A percentile compares a stretch with the other conserved stretches of the same genome.
phyloP scores from a whole-genome alignment of 495 filamentous ascomycete species.

The Aspergillus homomorphus region DNA sequence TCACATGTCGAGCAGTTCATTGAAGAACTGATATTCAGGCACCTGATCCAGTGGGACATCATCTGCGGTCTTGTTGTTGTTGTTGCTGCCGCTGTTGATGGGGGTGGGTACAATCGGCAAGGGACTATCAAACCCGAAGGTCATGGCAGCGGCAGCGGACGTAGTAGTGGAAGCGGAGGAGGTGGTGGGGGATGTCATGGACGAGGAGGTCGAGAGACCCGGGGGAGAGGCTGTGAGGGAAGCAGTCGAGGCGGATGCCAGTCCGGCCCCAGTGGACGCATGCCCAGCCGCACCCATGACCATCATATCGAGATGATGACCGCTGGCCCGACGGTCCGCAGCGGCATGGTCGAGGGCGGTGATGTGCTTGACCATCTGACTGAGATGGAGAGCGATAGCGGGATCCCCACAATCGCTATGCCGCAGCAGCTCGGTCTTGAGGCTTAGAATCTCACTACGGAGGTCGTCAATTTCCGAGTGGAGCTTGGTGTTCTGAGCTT shows the following conservation, averaged over 20 bases:
- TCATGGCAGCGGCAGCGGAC: conserved; percentile 6
- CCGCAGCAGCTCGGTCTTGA: conserved; percentile 57
- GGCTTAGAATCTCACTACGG: conserved; percentile 42
- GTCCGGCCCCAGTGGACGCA: too few relatives aligned
- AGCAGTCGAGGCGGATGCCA: too few relatives aligned
- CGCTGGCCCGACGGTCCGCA: background rate
- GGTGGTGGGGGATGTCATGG: background rate
- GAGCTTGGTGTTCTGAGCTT: conserved; percentile 63
- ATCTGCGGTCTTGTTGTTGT: background rate
- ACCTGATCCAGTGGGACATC: background rate
- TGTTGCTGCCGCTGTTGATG: background rate
- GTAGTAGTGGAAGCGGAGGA: background rate
- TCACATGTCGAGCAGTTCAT: background rate
- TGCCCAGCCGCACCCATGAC: too few relatives aligned
- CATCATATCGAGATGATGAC: background rate
- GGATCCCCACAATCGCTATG: conserved; percentile 59
- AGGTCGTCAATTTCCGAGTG: conserved; percentile 49
- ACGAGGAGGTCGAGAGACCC: background rate
- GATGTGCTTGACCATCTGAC: conserved; percentile 43
- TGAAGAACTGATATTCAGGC: background rate
- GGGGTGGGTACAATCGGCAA: conserved; percentile 24
- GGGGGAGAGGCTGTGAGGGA: background rate
- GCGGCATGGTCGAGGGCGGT: conserved; percentile 22
- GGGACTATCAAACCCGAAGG: conserved; percentile 40
- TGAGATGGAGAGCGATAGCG: conserved; percentile 49